phyloP scores from a whole-genome alignment of 1,284 basidiomycete genomes.

The Heterobasidion occidentale region DNA sequence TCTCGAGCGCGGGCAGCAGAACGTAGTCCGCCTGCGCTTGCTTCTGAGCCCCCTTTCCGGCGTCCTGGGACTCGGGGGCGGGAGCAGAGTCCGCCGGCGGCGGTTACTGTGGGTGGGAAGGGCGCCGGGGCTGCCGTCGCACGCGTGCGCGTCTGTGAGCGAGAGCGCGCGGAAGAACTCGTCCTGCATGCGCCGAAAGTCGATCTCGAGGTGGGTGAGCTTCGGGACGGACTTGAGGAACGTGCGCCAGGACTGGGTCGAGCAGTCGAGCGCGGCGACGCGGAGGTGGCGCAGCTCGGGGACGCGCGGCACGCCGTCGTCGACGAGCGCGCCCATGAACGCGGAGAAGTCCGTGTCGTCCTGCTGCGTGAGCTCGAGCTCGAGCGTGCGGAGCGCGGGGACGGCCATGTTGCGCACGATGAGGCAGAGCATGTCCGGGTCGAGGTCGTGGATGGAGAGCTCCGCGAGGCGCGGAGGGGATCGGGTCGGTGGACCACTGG shows the following conservation, averaged over 20 bases:
- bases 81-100: neutral
- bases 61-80: neutral
- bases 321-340: slow-evolving; percentile 25
- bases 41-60: neutral
- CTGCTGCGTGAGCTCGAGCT: slow-evolving; percentile 43
- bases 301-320: slow-evolving; percentile 15
- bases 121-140: neutral
- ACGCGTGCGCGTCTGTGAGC: slow-evolving; percentile 1
- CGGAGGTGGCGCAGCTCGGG: slow-evolving; percentile 32
- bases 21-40: neutral
- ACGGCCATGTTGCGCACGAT: slow-evolving; percentile 36
- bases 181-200: slow-evolving; percentile 27
- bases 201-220: slow-evolving; percentile 35
- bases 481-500: slow-evolving; percentile 25
- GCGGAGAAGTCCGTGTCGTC: slow-evolving; percentile 29
- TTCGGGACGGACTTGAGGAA: slow-evolving; percentile 28
- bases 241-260: slow-evolving; percentile 24
- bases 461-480: slow-evolving; percentile 33
- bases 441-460: slow-evolving; percentile 44
- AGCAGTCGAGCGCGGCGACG: slow-evolving; percentile 39
- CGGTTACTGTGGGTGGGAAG: neutral
- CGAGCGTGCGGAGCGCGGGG: slow-evolving; percentile 34
- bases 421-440: slow-evolving; percentile 39
- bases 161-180: slow-evolving; percentile 31
- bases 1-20: slow-evolving; percentile 18